These are phyloP conservation scores for Podila horticola DNA, from an alignment of 192 early-diverging fungal species.

Conservation along the genomic window DNA sequence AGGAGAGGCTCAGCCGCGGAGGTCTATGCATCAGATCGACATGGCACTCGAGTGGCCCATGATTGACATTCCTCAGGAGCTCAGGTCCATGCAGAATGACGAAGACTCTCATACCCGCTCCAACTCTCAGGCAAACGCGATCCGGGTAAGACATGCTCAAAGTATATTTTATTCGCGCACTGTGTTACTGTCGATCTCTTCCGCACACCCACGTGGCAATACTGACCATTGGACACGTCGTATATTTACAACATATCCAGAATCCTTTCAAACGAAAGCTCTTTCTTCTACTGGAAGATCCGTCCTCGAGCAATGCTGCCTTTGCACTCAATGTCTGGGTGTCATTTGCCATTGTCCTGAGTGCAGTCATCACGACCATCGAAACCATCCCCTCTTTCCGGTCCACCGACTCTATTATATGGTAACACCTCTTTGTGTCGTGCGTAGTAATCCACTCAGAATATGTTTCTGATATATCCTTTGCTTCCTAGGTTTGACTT, in stretches of 20 bases:
- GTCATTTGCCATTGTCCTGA: slow-evolving; percentile 76
- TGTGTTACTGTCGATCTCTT: too few relatives aligned
- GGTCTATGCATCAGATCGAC: slow-evolving; percentile 46
- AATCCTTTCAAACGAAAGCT: slow-evolving; percentile 64
- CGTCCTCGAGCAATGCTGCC: slow-evolving; percentile 75
- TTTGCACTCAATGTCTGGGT: slow-evolving; percentile 80
- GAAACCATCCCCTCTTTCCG: slow-evolving; percentile 84
- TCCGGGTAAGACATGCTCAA: slow-evolving; percentile 27
- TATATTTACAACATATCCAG: slow-evolving; percentile 9
- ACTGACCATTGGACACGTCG: too few relatives aligned
- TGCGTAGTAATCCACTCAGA: background rate
- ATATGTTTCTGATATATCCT: too few relatives aligned
- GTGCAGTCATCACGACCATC: slow-evolving; percentile 78
- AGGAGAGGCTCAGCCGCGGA: slow-evolving; percentile 25
- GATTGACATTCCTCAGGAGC: slow-evolving; percentile 55
- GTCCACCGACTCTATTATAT: slow-evolving; percentile 60
- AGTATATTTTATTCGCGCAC: background rate
- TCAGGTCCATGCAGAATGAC: slow-evolving; percentile 34
- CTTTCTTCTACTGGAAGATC: slow-evolving; percentile 81
- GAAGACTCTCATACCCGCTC: slow-evolving; percentile 41
- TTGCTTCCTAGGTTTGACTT: slow-evolving; percentile 64
- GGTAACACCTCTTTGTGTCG: slow-evolving; percentile 38
- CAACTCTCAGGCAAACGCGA: slow-evolving; percentile 57
- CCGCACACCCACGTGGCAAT: too few relatives aligned
- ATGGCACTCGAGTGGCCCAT: slow-evolving; percentile 53